Evolutionary conservation across 129 eudicot species (phyloP).

Genomic region (Arctium lappa): DNA sequence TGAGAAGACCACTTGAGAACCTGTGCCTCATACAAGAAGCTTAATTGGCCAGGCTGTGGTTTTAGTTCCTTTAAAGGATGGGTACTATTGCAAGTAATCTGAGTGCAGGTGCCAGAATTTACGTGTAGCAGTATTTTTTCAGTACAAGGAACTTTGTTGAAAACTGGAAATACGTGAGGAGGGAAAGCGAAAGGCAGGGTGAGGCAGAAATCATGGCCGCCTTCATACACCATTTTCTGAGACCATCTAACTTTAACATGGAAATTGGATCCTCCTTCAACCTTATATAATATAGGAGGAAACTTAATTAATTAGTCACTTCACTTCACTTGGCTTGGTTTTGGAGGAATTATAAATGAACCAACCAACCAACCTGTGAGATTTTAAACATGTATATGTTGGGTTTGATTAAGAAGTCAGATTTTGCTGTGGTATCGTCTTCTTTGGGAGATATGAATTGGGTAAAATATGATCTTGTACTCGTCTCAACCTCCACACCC

Average conservation of each 20-base stretch:
- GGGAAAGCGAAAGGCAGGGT: slow-evolving; percentile 81
- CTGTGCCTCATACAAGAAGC: slow-evolving; percentile 65
- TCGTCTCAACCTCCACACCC: slow-evolving; percentile 80
- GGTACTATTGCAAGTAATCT: slow-evolving; percentile 36
- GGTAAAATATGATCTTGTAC: slow-evolving; percentile 47
- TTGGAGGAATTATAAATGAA: background rate
- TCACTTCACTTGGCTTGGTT: no score
- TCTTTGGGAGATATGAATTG: slow-evolving; percentile 33
- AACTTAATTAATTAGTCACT: background rate
- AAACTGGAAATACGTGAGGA: slow-evolving; percentile 49
- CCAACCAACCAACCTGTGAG: slow-evolving; percentile 61
- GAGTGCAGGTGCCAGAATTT: slow-evolving; percentile 49
- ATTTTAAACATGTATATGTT: slow-evolving; percentile 60
- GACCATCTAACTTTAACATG: slow-evolving; percentile 68
- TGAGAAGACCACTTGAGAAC: slow-evolving; percentile 55
- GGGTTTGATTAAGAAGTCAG: slow-evolving; percentile 68
- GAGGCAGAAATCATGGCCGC: slow-evolving; percentile 56
- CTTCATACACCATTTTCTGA: slow-evolving; percentile 64
- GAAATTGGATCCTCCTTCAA: slow-evolving; percentile 73
- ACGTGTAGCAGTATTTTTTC: slow-evolving; percentile 71
- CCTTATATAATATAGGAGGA: slow-evolving; percentile 28
- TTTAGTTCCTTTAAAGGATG: slow-evolving; percentile 42
- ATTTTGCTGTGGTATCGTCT: slow-evolving; percentile 39
- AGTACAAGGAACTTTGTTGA: slow-evolving; percentile 30
- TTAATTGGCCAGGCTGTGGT: slow-evolving; percentile 34